These are phyloP conservation scores for Cnidoscolus chayamansa DNA, from an alignment of 441 rosid genomes.

Conservation along the genomic window DNA sequence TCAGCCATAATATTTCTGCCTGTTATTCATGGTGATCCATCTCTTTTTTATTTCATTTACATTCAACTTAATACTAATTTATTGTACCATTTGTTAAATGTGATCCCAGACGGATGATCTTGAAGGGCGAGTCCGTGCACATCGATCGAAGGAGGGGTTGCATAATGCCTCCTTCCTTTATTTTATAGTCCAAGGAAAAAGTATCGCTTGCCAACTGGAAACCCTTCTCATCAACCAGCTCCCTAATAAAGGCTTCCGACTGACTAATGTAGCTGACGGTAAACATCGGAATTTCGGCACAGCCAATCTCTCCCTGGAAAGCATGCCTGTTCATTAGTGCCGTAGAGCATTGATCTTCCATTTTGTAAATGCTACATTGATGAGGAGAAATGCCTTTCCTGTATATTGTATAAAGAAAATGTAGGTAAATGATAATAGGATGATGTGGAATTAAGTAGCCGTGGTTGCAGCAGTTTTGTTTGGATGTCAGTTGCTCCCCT, in stretches of 20 bases:
- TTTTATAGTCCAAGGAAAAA: constrained; percentile 81
- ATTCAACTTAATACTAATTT: not conserved
- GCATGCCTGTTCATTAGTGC: constrained; percentile 31
- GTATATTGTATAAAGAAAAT: not conserved
- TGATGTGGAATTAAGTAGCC: constrained; percentile 10
- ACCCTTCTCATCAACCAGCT: constrained; percentile 97
- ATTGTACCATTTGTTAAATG: not conserved
- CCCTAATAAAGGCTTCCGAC: constrained; percentile 52
- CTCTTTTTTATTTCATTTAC: not conserved
- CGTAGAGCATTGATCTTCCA: not conserved
- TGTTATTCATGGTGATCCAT: not conserved
- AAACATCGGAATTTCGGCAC: constrained; percentile 90
- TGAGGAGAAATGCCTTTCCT: not conserved
- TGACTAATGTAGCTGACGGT: constrained; percentile 80
- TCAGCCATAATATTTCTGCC: not conserved
- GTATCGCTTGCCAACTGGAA: constrained; percentile 88
- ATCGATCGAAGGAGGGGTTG: constrained; percentile 73
- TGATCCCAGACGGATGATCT: constrained; percentile 85
- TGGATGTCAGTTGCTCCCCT: constrained; percentile 43
- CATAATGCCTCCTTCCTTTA: constrained; percentile 71
- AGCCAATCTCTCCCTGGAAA: constrained; percentile 33
- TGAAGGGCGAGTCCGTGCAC: constrained; percentile 69
- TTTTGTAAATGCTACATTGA: constrained; percentile 11
- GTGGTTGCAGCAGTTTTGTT: constrained; percentile 61
- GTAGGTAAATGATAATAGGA: not conserved